Base-by-base conservation (phyloP, 2,329 filamentous ascomycete species). In the Epichloe aotearoae region DNA sequence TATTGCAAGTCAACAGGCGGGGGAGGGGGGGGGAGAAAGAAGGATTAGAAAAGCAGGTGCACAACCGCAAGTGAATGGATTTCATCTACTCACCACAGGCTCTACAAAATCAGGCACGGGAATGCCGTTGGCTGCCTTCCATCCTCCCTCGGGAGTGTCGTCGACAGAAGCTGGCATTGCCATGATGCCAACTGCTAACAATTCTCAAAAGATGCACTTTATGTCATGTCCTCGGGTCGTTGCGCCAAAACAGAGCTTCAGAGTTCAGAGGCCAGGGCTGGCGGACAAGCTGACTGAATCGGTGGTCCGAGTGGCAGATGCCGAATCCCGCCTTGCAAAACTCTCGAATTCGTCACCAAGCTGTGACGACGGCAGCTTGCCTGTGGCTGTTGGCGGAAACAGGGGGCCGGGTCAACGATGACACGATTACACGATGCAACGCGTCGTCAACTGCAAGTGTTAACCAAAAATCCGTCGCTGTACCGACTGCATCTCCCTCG, bases 51-150 rank as follows among this genome's bases (percentile, higher is more conserved):
- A 10, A 10, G 7, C 26, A 8, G 26, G 26, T 7, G 26, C 26
- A 30, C 26, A 30, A 10, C 8, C 8, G 26, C 26, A 30, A 30
- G 10, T 10, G 8, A 30, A 30, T 38, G 1, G 36, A n/a, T n/a
- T 38, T 38, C 20, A 8, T 10, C 20, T 12, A 54, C 63, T 49
- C 58, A 65, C 63, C 42, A 65, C 60, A 5, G 63, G 61, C 51
- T 65, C 63, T 49, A 65, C 58, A 60, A 62, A 65, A 50, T 64
- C 62, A 12, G 63, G 63, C 55, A 64, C 60, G 40, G 61, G 59
- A 55, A 60, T 60, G 12, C 56, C 57, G n/a, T 55, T 53, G 26
- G 55, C 52, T 2, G 57, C 58, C 47, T 58, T 58, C 58, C 58
- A 60, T 38, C 58, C 58, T 23, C 56, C 57, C 49, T 57, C 51